A percentile compares a stretch with the other conserved stretches of the same genome.
These are phyloP conservation scores for Ajuga chamaepitys DNA, from an alignment of 257 asterid genomes.

Conservation along the genomic window DNA sequence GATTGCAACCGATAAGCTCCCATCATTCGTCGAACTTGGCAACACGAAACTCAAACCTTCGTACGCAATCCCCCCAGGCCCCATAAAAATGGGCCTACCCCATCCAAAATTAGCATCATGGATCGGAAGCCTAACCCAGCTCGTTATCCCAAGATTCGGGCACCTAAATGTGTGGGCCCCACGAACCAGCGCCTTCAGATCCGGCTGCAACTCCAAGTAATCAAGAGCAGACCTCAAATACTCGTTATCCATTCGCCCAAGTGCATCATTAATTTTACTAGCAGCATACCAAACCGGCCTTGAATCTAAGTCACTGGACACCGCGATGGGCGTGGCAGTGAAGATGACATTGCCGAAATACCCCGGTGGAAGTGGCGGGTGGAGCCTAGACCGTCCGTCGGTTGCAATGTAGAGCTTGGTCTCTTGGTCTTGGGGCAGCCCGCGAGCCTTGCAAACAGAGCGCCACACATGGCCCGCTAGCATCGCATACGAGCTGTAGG, in stretches of 20 bases:
- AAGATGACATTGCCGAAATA: slow-evolving; percentile 86
- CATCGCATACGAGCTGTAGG: slow-evolving; percentile 85
- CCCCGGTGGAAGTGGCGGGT: slow-evolving; percentile 63
- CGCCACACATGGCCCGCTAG: slow-evolving; percentile 85
- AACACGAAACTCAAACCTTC: slow-evolving; percentile 76
- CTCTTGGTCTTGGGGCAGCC: slow-evolving; percentile 56
- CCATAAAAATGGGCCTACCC: slow-evolving; percentile 89
- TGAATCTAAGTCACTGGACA: slow-evolving; percentile 49
- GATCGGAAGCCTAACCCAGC: slow-evolving; percentile 84
- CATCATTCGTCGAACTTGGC: slow-evolving; percentile 63
- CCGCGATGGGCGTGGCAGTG: slow-evolving; percentile 68
- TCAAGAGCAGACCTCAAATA: slow-evolving; percentile 82
- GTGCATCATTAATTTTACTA: slow-evolving; percentile 57
- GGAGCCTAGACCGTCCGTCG: slow-evolving; percentile 68
- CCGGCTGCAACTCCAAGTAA: slow-evolving; percentile 81
- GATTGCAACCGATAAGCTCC: slow-evolving; percentile 70
- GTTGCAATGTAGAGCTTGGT: slow-evolving; percentile 78
- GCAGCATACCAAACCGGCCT: slow-evolving; percentile 70
- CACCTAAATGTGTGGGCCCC: slow-evolving; percentile 89
- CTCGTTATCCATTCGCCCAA: slow-evolving; percentile 70
- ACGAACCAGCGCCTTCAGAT: slow-evolving; percentile 66
- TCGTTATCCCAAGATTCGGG: slow-evolving; percentile 88
- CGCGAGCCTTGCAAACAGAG: slow-evolving; percentile 60
- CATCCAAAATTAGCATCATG: slow-evolving; percentile 88
- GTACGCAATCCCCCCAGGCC: slow-evolving; percentile 84